These are phyloP conservation scores for Solanum pinnatisectum DNA, from an alignment of 257 asterid species.

Conservation along the genomic window DNA sequence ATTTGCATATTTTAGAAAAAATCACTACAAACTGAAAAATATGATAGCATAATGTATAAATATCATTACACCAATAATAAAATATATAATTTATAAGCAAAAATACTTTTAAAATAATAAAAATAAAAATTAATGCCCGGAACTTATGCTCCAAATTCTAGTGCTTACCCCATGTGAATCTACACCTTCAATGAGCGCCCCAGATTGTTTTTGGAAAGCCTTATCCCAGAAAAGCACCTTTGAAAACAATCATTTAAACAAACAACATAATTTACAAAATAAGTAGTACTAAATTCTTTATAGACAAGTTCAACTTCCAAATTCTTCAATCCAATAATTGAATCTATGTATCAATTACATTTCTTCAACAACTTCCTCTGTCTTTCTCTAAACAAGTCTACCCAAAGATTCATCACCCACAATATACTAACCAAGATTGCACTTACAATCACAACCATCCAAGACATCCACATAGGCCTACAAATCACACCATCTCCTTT, in stretches of 20 bases:
- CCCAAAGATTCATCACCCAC: constrained; percentile 67
- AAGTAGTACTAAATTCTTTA: not conserved
- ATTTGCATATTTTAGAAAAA: not conserved
- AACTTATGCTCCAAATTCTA: not conserved
- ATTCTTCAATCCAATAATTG: not conserved
- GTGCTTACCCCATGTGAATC: rapidly evolving
- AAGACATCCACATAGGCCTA: constrained; percentile 61
- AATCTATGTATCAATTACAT: not conserved
- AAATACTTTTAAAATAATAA: too few relatives aligned
- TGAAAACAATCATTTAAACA: not conserved
- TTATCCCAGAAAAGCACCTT: too few relatives aligned
- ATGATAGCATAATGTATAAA: too few relatives aligned
- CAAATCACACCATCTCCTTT: constrained; percentile 34
- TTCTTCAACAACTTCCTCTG: constrained; percentile 28
- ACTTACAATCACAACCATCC: constrained; percentile 52
- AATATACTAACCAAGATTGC: constrained; percentile 48
- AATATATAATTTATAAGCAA: too few relatives aligned
- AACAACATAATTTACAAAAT: not conserved
- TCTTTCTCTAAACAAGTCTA: constrained; percentile 31
- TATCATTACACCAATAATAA: not conserved
- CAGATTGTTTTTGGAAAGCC: not conserved
- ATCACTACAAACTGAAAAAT: not conserved
- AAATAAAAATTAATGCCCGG: too few relatives aligned
- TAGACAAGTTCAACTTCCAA: not conserved
- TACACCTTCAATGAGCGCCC: not conserved